Base-by-base conservation (phyloP, 2,329 filamentous ascomycete genomes). In the Xylariaceae sp. region DNA sequence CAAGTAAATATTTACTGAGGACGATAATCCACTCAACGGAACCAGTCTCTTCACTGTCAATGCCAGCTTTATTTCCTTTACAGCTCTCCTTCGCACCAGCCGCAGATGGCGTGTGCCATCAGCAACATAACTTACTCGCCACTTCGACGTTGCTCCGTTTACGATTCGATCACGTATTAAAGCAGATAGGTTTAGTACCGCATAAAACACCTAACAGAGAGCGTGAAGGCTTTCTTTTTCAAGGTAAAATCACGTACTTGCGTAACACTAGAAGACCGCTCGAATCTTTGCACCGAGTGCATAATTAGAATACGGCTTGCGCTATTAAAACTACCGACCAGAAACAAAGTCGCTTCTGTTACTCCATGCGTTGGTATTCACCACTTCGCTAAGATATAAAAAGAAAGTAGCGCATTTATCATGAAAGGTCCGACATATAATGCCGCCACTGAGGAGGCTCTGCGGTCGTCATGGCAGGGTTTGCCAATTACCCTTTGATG, bases 371-470 rank as follows among this genome's bases (percentile, higher is more conserved):
- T n/a, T n/a, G n/a, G n/a, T n/a, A n/a, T n/a, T n/a, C n/a, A n/a
- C n/a, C n/a, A n/a, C n/a, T n/a, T n/a, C n/a, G n/a, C n/a, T n/a
- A n/a, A n/a, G n/a, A n/a, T n/a, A n/a, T n/a, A n/a, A 23, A 35
- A 21, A 33, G 32, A 33, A n/a, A 21, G n/a, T 29, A 21, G 13
- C 27, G n/a, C n/a, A n/a, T 24, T 18, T 33, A 18, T 24, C 24
- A 21, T 43, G 32, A 16, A 23, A 5, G 15, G 20, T 42, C 26
- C 13, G 27, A 29, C 10, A 29, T 42, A 50, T 37, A 53, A 43
- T 13, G 23, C 11, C n/a, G 20, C 16, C n/a, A 18, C 18, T 27
- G 30, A 44, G 27, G 50, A 54, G 55, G 55, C 50, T 54, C 55
- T 51, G 50, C 53, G 39, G 33, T 21, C 23, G 11, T 32, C 18